Evolutionary conservation across 306 rosid genomes (phyloP).

Genomic region (Gastrolobium villosum): DNA sequence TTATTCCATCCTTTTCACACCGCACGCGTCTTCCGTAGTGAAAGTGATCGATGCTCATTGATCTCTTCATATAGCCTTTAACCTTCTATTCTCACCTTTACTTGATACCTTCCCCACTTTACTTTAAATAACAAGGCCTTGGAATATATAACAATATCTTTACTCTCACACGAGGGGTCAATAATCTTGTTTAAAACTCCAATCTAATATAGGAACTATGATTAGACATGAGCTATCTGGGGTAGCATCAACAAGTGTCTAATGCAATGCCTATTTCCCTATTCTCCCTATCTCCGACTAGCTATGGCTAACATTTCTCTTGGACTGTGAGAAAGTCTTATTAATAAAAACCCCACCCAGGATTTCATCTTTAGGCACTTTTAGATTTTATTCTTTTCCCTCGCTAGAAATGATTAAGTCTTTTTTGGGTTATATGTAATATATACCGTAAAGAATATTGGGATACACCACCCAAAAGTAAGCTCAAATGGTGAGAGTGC

Average conservation of each 20-base stretch:
- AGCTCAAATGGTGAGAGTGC: too few species aligned
- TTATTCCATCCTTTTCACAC: conserved; percentile 74
- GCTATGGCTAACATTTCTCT: conserved; percentile 35
- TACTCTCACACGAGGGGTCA: conserved; percentile 70
- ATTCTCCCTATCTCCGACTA: conserved; percentile 42
- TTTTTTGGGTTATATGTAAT: conserved; percentile 44
- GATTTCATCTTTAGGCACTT: conserved; percentile 48
- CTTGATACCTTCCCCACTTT: conserved; percentile 55
- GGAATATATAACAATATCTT: conserved; percentile 39
- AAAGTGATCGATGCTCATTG: conserved; percentile 51
- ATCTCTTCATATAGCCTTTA: conserved; percentile 36
- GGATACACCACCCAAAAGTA: too few species aligned
- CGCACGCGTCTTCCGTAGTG: conserved; percentile 65
- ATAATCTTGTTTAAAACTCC: conserved; percentile 47
- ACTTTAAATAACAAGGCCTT: conserved; percentile 31
- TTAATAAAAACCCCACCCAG: conserved; percentile 24
- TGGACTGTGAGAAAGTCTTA: conserved; percentile 34
- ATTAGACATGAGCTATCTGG: conserved; percentile 3
- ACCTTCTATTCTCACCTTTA: conserved; percentile 58
- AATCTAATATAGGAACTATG: conserved; percentile 38
- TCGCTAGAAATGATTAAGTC: conserved; percentile 44
- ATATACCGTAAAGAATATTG: too few species aligned
- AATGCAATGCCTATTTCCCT: conserved; percentile 44
- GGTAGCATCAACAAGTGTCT: conserved; percentile 35
- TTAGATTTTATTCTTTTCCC: neutral